Evolutionary conservation across 345 rosid genomes (phyloP).

Genomic region (Draba incana): DNA sequence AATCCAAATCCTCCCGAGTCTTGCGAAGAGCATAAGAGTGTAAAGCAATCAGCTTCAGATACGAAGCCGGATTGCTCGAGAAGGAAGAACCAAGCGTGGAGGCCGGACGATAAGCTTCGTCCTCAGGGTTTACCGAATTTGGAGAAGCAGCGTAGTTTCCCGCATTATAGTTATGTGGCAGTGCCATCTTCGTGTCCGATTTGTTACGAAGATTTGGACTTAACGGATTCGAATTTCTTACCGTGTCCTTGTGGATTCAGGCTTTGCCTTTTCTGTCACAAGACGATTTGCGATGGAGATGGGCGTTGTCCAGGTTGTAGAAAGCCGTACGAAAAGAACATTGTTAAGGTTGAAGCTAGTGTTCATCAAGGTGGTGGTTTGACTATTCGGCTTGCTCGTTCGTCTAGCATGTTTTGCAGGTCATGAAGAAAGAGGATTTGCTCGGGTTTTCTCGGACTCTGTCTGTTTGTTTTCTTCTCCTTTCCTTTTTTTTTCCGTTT

Average conservation of each 20-base stretch:
- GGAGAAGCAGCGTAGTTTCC: slow-evolving; percentile 67
- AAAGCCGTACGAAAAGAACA: slow-evolving; percentile 64
- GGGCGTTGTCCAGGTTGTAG: slow-evolving; percentile 97
- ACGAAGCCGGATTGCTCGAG: slow-evolving; percentile 39
- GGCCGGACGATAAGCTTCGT: slow-evolving; percentile 69
- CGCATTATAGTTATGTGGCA: slow-evolving; percentile 45
- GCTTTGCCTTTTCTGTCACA: slow-evolving; percentile 94
- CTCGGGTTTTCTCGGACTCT: slow-evolving; percentile 34
- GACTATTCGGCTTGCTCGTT: slow-evolving; percentile 66
- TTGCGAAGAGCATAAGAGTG: slow-evolving; percentile 31
- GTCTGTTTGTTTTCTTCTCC: slow-evolving; percentile 48
- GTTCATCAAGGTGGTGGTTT: slow-evolving; percentile 56
- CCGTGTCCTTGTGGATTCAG: slow-evolving; percentile 91
- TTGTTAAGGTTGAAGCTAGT: slow-evolving; percentile 57
- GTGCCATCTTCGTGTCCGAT: slow-evolving; percentile 68
- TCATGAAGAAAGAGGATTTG: slow-evolving; percentile 50
- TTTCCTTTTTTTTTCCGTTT: slow-evolving; percentile 17
- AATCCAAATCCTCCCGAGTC: slow-evolving; percentile 30
- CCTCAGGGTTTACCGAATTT: slow-evolving; percentile 84
- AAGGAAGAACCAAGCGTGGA: slow-evolving; percentile 45
- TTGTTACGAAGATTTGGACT: slow-evolving; percentile 87
- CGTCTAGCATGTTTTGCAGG: slow-evolving; percentile 86
- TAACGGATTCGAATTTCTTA: slow-evolving; percentile 74
- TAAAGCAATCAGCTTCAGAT: slow-evolving; percentile 39
- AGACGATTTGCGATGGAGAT: slow-evolving; percentile 89